A percentile compares a stretch with the other conserved stretches of the same genome.
These are phyloP conservation scores for Mortierella sp. DNA, from an alignment of 371 early-diverging fungal genomes.

Conservation along the genomic window DNA sequence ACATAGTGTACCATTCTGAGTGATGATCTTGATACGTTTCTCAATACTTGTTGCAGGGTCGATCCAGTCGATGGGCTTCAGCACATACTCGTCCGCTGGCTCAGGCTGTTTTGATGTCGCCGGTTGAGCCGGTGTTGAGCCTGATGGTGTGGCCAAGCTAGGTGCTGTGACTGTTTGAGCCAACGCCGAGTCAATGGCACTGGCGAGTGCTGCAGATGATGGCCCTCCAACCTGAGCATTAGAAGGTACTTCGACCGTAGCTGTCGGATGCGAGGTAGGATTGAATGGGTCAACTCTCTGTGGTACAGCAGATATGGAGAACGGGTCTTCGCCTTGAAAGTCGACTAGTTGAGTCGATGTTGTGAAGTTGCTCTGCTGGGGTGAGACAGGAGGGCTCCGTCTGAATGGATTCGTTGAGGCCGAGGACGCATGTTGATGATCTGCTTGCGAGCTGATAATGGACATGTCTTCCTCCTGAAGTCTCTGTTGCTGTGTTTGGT, in stretches of 20 bases:
- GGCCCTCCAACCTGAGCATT: not conserved
- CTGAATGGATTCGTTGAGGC: slow-evolving; percentile 46
- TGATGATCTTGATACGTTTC: slow-evolving; percentile 72
- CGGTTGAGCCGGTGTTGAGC: slow-evolving; percentile 7
- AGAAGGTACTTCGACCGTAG: not conserved
- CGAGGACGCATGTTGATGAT: slow-evolving; percentile 9
- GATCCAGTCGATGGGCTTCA: slow-evolving; percentile 75
- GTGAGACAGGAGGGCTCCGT: slow-evolving; percentile 29
- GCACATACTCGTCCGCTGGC: slow-evolving; percentile 62
- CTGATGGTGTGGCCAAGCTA: slow-evolving; percentile 1
- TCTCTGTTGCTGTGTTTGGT: not conserved
- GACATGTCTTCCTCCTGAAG: slow-evolving; percentile 9
- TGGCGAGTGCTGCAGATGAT: not conserved
- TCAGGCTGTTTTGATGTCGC: slow-evolving; percentile 13
- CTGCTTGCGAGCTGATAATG: not conserved
- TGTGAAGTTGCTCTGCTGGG: not conserved
- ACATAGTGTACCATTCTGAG: slow-evolving; percentile 90
- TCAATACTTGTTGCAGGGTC: slow-evolving; percentile 55
- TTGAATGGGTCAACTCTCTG: not conserved
- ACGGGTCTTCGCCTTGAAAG: slow-evolving; percentile 29
- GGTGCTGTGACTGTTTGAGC: slow-evolving; percentile 2
- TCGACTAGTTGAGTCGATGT: not conserved
- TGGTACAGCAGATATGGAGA: slow-evolving; percentile 21
- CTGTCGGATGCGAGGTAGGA: not conserved
- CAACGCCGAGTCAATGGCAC: not conserved